phyloP scores from a whole-genome alignment of 1,284 basidiomycete species.

The Takashimella tepidaria region DNA sequence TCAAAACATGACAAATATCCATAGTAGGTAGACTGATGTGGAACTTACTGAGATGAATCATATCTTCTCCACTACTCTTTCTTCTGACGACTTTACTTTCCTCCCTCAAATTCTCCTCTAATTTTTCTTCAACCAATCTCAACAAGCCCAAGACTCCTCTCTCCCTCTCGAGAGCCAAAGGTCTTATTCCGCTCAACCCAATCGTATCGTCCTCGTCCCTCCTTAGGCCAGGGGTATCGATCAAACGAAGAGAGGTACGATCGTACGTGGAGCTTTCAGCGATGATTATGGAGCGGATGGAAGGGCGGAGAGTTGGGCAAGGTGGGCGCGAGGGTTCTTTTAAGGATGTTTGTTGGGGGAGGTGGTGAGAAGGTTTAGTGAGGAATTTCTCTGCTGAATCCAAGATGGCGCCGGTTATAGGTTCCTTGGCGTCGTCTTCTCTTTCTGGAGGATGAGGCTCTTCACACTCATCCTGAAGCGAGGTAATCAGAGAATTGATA shows the following conservation, averaged over 20 bases:
- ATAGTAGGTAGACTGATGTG: not conserved
- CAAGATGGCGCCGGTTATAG: no score
- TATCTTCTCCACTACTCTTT: constrained; percentile 31
- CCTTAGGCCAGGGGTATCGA: constrained; percentile 44
- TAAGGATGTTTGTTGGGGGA: not conserved
- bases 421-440: no score
- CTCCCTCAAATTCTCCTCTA: constrained; percentile 34
- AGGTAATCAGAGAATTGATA: constrained; percentile 15
- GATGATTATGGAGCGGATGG: constrained; percentile 11
- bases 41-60: constrained; percentile 39
- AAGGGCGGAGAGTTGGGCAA: constrained; percentile 4
- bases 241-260: constrained; percentile 4
- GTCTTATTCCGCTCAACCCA: not conserved
- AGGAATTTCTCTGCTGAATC: no score
- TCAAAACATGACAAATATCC: not conserved
- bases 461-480: not conserved
- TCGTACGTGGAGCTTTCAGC: constrained; percentile 14
- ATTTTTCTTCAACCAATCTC: constrained; percentile 35
- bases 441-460: no score
- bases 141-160: constrained; percentile 31
- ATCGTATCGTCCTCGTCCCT: constrained; percentile 4
- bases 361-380: not conserved
- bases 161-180: constrained; percentile 15
- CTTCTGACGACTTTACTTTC: constrained; percentile 37
- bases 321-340: not conserved